phyloP scores from a whole-genome alignment of 345 rosid genomes.

The Crucihimalaya himalaica region DNA sequence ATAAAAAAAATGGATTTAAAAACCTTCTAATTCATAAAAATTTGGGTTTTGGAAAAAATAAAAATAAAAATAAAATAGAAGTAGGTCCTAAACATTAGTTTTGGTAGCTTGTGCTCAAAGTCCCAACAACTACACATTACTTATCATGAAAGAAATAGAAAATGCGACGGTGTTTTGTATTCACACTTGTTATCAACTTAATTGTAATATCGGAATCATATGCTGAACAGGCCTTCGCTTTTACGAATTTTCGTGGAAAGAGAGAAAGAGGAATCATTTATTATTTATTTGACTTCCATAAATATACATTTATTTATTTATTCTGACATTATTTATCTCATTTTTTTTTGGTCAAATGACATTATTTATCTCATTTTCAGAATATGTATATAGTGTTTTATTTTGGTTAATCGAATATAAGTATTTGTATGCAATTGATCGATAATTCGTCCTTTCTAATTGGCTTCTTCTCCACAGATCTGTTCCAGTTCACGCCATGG shows the following conservation, averaged over 20 bases:
- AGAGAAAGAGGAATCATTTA: background rate
- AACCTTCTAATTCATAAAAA: too few species aligned
- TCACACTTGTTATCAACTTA: background rate
- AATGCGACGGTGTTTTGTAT: background rate
- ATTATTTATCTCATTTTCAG: background rate
- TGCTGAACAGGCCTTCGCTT: background rate
- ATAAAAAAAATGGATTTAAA: too few species aligned
- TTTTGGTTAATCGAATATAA: background rate
- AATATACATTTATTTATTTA: too few species aligned
- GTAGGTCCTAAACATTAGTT: too few species aligned
- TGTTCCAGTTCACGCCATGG: constrained; percentile 24
- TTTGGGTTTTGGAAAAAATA: too few species aligned
- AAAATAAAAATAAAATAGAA: too few species aligned
- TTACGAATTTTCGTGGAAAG: background rate
- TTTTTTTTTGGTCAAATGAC: too few species aligned
- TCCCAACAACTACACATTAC: too few species aligned
- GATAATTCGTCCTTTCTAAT: background rate
- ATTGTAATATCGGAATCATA: background rate
- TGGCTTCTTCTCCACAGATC: background rate
- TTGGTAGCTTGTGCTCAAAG: too few species aligned
- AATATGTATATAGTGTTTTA: too few species aligned
- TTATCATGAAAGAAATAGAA: too few species aligned
- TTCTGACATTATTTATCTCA: background rate
- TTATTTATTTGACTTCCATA: background rate
- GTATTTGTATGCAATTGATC: too few species aligned